A percentile compares a stretch with the other conserved stretches of the same genome.
Evolutionary conservation across 2,329 filamentous ascomycete genomes (phyloP).

Genomic region (Penicillium corylophilum): DNA sequence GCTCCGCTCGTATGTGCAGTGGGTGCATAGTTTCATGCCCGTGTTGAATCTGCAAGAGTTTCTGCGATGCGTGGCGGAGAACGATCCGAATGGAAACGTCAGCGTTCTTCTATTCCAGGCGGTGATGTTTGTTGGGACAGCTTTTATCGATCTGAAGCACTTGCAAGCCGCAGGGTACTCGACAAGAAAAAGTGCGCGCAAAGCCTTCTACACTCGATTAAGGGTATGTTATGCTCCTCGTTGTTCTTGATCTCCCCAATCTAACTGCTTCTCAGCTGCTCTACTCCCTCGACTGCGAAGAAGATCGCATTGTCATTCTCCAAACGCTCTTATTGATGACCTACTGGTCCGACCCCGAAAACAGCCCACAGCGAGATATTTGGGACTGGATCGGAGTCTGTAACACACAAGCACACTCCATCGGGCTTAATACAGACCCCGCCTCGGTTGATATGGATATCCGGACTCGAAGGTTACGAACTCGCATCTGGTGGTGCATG

Average conservation of each 20-base stretch:
- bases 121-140: conserved; percentile 87
- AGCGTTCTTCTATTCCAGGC: conserved; percentile 86
- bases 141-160: conserved; percentile 74
- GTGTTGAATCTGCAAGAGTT: conserved; percentile 65
- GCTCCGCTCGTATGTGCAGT: conserved; percentile 75
- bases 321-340: conserved; percentile 85
- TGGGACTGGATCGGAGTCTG: conserved; percentile 95
- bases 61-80: conserved; percentile 54
- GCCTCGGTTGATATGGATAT: conserved; percentile 61
- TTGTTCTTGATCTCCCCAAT: not conserved
- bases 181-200: conserved; percentile 73
- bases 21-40: conserved; percentile 88
- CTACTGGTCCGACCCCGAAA: conserved; percentile 90
- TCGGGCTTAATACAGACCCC: conserved; percentile 77
- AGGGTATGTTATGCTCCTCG: conserved; percentile 55
- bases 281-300: conserved; percentile 89
- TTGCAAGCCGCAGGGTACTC: conserved; percentile 72
- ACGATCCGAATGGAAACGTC: conserved; percentile 67
- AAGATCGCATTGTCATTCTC: conserved; percentile 77
- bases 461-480: conserved; percentile 72
- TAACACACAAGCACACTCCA: conserved; percentile 82
- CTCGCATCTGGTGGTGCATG: conserved; percentile 90
- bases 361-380: conserved; percentile 81
- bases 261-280: conserved; percentile 57
- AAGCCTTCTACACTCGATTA: conserved; percentile 79